phyloP scores from a whole-genome alignment of 177 flowering plant species.

The Vitis hybrid region DNA sequence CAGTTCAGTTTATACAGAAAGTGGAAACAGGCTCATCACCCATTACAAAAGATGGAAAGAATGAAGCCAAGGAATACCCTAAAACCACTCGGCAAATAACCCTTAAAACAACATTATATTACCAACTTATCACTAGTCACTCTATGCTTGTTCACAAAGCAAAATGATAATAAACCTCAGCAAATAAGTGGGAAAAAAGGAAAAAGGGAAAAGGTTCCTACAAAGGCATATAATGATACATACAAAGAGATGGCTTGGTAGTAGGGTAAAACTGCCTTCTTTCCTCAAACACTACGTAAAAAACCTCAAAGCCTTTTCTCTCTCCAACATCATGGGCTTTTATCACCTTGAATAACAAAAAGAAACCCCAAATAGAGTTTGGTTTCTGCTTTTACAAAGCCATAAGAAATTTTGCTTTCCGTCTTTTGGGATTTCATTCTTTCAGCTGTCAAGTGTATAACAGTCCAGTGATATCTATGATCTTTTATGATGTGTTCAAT shows the following conservation, averaged over 20 bases:
- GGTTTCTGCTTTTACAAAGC: neutral
- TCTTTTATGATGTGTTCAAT: no score
- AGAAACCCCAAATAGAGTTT: neutral
- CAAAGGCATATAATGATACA: no score
- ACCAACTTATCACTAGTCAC: neutral
- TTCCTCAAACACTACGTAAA: neutral
- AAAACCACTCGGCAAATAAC: neutral
- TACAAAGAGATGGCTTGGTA: neutral
- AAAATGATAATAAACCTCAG: conserved; percentile 9
- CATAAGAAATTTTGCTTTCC: neutral
- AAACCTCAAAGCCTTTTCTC: neutral
- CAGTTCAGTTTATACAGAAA: no score
- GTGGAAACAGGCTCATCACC: no score
- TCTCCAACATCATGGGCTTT: neutral
- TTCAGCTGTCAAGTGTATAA: no score
- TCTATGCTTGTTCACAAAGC: conserved; percentile 7
- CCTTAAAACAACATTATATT: no score
- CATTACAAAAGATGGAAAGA: neutral
- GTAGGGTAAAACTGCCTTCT: neutral
- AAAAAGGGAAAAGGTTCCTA: neutral
- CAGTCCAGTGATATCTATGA: no score
- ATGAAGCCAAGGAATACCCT: neutral
- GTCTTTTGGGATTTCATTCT: no score
- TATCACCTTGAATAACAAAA: conserved; percentile 7
- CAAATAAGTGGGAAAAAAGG: neutral